Evolutionary conservation across 2,329 filamentous ascomycete species (phyloP).

Genomic region (Talaromyces pinophilus): DNA sequence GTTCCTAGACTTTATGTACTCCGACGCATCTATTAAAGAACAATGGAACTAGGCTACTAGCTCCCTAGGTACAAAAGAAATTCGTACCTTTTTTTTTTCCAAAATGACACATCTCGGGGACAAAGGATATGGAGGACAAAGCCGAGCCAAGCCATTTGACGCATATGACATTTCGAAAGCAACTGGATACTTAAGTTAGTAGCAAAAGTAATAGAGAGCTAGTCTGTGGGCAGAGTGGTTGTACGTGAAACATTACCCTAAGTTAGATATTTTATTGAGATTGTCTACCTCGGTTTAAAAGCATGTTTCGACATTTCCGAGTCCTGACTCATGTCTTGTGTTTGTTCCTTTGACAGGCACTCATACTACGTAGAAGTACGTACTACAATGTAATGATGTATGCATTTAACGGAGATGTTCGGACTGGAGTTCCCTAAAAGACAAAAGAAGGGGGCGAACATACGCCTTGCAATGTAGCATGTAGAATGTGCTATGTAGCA

Average conservation of each 20-base stretch:
- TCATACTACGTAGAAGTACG: neutral
- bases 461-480: neutral
- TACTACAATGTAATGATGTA: neutral
- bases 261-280: neutral
- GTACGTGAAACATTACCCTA: neutral
- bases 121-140: constrained; percentile 4
- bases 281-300: neutral
- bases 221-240: neutral
- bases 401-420: neutral
- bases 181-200: neutral
- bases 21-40: neutral
- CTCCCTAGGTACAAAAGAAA: neutral
- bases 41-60: neutral
- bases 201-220: neutral
- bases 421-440: neutral
- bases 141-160: neutral
- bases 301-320: neutral
- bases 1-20: neutral
- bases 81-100: neutral
- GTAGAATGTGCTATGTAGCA: constrained; percentile 3
- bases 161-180: neutral
- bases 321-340: neutral
- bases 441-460: neutral
- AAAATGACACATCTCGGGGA: neutral
- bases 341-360: neutral